phyloP scores from a whole-genome alignment of 2,329 filamentous ascomycete genomes.

The Alternaria viburni region DNA sequence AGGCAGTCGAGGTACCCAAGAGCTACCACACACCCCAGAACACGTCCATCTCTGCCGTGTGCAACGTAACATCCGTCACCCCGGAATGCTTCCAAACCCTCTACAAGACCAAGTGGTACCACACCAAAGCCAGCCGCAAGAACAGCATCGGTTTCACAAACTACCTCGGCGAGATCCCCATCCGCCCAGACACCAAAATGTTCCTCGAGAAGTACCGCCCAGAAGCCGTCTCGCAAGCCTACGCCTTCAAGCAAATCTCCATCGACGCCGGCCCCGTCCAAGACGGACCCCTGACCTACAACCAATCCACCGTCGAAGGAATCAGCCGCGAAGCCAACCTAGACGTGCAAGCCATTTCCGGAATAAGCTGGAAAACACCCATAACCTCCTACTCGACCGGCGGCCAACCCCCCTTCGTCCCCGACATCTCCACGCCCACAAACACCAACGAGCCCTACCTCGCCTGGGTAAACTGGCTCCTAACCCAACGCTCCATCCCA shows the following conservation, averaged over 20 bases:
- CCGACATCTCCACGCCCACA: conserved; percentile 54
- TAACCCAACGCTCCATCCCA: conserved; percentile 63
- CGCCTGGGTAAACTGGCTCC: conserved; percentile 65
- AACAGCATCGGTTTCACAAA: conserved; percentile 58
- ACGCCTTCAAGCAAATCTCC: conserved; percentile 63
- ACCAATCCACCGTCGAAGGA: conserved; percentile 30
- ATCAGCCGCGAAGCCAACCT: conserved; percentile 66
- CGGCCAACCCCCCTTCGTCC: conserved; percentile 61
- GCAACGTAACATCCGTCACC: conserved; percentile 60
- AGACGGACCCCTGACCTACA: conserved; percentile 49
- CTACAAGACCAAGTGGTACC: conserved; percentile 62
- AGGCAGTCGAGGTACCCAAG: conserved; percentile 28
- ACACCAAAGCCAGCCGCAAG: conserved; percentile 50
- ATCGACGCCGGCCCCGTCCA: conserved; percentile 63
- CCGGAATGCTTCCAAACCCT: conserved; percentile 61
- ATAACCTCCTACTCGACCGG: conserved; percentile 66
- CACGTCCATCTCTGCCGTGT: conserved; percentile 49
- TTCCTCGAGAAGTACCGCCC: conserved; percentile 65
- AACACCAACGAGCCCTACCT: conserved; percentile 74
- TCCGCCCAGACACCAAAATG: conserved; percentile 61
- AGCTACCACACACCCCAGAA: conserved; percentile 38
- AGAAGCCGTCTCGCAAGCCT: conserved; percentile 52
- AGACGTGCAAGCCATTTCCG: conserved; percentile 67
- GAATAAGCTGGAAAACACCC: conserved; percentile 61
- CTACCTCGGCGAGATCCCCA: conserved; percentile 58